These are phyloP conservation scores for Rhynchosporium graminicola DNA, from an alignment of 2,329 filamentous ascomycete species.

Conservation along the genomic window DNA sequence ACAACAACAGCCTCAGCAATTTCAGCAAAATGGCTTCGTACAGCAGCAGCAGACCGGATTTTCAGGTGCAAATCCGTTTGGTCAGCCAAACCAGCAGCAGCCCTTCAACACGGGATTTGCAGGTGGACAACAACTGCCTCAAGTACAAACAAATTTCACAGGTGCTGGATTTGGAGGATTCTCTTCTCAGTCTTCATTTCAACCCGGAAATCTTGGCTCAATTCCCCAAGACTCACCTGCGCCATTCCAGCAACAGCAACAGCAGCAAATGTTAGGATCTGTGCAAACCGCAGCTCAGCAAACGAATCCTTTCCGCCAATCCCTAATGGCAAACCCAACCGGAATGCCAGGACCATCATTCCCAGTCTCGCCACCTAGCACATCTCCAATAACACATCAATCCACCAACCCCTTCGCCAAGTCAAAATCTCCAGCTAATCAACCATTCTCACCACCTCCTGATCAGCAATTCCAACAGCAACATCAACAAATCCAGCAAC, in stretches of 20 bases:
- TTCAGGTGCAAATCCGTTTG: conserved; percentile 13
- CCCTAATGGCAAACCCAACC: conserved; percentile 65
- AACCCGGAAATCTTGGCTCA: conserved; percentile 53
- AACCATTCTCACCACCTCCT: conserved; percentile 41
- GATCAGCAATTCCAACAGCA: conserved; percentile 34
- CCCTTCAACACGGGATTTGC: conserved; percentile 38
- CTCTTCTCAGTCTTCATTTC: conserved; percentile 63
- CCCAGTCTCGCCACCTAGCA: conserved; percentile 46
- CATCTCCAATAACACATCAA: conserved; percentile 55
- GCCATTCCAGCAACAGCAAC: conserved; percentile 47
- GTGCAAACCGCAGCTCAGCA: conserved; percentile 54
- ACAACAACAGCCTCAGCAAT: conserved; percentile 43
- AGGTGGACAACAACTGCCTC: conserved; percentile 31
- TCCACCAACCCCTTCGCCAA: conserved; percentile 89
- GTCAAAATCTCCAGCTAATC: conserved; percentile 45
- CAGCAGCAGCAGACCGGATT: conserved; percentile 19
- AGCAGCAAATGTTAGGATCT: conserved; percentile 44
- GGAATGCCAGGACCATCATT: conserved; percentile 47
- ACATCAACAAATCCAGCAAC: conserved; percentile 41
- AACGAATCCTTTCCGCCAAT: conserved; percentile 94
- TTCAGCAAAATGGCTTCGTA: conserved; percentile 48
- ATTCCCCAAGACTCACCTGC: conserved; percentile 60
- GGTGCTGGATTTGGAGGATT: conserved; percentile 86
- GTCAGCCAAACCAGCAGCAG: conserved; percentile 41
- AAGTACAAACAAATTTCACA: conserved; percentile 61